Percentiles rank a stretch among this genome's conserved stretches.
phyloP scores from a whole-genome alignment of 768 basidiomycete genomes.

The Tulasnella sp. region DNA sequence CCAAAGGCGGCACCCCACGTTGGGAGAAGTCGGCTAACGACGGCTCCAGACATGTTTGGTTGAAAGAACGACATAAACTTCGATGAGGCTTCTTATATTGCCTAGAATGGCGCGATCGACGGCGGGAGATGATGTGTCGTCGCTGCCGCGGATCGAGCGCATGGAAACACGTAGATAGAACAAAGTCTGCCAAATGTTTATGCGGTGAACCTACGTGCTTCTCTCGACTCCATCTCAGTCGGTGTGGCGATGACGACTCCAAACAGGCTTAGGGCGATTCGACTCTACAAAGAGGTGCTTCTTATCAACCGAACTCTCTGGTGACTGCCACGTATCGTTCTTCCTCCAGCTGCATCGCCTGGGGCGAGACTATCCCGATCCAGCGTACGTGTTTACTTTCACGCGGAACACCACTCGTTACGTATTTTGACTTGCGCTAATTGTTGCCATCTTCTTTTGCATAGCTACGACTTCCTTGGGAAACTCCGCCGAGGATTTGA shows the following conservation, averaged over 20 bases:
- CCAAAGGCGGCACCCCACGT: constrained; percentile 38
- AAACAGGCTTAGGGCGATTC: constrained; percentile 44
- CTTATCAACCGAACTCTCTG: too few species aligned
- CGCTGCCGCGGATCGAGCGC: too few species aligned
- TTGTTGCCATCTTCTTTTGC: too few species aligned
- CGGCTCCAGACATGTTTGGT: too few species aligned
- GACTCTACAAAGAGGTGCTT: constrained; percentile 59
- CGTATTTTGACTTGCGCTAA: neutral
- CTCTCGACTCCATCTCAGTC: neutral
- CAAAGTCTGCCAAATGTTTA: too few species aligned
- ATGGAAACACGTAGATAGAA: too few species aligned
- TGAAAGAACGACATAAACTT: neutral
- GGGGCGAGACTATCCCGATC: constrained; percentile 72
- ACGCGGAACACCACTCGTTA: neutral
- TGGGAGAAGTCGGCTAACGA: constrained; percentile 35
- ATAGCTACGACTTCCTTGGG: constrained; percentile 66
- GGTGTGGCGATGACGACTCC: neutral
- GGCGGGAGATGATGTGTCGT: too few species aligned
- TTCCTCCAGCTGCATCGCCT: constrained; percentile 48
- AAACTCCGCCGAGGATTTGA: constrained; percentile 61
- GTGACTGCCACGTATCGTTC: too few species aligned
- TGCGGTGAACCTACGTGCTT: too few species aligned
- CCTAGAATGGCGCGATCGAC: too few species aligned
- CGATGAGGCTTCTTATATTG: too few species aligned
- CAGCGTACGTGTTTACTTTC: constrained; percentile 41